phyloP scores from a whole-genome alignment of 2,329 filamentous ascomycete species.

The Pleoardoris graminearum region DNA sequence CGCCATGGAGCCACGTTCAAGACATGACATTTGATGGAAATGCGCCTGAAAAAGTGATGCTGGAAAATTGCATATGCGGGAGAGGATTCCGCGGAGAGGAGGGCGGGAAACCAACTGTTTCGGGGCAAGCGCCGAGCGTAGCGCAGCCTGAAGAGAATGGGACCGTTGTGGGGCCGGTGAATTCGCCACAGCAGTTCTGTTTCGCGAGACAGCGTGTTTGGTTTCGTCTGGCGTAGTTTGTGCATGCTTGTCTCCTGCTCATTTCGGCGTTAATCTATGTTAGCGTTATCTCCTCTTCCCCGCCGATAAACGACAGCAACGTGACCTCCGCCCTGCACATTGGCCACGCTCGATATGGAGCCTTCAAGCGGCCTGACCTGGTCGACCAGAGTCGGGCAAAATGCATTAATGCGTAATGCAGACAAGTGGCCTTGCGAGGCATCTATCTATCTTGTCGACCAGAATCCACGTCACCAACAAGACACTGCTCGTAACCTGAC shows the following conservation, averaged over 20 bases:
- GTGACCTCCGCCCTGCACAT: conserved; percentile 9
- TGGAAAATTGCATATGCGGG: too few species aligned
- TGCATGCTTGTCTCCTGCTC: conserved; percentile 14
- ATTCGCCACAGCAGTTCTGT: conserved; percentile 3
- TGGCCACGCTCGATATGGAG: conserved; percentile 9
- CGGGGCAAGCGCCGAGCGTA: conserved; percentile 7
- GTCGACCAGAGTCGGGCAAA: conserved; percentile 2
- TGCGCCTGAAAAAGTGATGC: too few species aligned
- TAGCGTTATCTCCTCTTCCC: conserved; percentile 19
- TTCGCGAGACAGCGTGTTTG: neutral
- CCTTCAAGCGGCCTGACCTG: neutral
- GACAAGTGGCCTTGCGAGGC: conserved; percentile 7
- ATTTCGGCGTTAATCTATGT: conserved; percentile 20
- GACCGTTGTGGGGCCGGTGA: conserved; percentile 6
- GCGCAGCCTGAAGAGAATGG: conserved; percentile 10
- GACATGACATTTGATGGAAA: conserved; percentile 8
- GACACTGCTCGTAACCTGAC: neutral
- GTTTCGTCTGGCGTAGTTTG: conserved; percentile 15
- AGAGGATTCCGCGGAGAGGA: conserved; percentile 14
- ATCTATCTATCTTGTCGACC: neutral
- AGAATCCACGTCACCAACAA: neutral
- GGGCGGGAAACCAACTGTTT: conserved; percentile 8
- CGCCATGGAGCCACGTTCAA: too few species aligned
- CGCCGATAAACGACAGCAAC: conserved; percentile 7
- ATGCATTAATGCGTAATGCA: neutral